These are phyloP conservation scores for Helicocarpus griseus DNA, from an alignment of 2,329 filamentous ascomycete species.

Conservation along the genomic window DNA sequence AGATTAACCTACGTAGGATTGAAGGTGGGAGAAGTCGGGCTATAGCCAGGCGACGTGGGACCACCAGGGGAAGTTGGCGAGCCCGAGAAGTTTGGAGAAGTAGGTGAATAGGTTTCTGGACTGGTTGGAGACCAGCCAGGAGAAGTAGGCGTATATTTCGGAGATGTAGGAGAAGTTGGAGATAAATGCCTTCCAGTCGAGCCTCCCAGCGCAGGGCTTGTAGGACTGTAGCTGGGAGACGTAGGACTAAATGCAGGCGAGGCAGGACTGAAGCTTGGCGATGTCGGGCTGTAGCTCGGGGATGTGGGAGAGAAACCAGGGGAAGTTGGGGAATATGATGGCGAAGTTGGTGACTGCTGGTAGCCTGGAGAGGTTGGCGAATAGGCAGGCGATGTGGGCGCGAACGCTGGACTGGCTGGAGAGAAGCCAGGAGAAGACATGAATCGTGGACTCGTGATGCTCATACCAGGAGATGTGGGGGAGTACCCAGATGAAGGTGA, in stretches of 20 bases:
- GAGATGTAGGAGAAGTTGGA: slow-evolving; percentile 40
- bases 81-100: slow-evolving; percentile 39
- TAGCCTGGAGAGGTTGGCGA: slow-evolving; percentile 33
- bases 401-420: slow-evolving; percentile 44
- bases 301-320: slow-evolving; percentile 50
- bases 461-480: slow-evolving; percentile 61
- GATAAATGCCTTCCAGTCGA: slow-evolving; percentile 30
- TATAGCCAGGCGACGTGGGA: slow-evolving; percentile 34
- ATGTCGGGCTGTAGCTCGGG: slow-evolving; percentile 52
- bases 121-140: slow-evolving; percentile 41
- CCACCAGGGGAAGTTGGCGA: slow-evolving; percentile 34
- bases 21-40: slow-evolving; percentile 35
- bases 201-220: slow-evolving; percentile 39
- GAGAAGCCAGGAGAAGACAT: slow-evolving; percentile 46
- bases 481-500: slow-evolving; percentile 58
- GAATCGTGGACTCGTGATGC: slow-evolving; percentile 47
- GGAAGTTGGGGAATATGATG: slow-evolving; percentile 44
- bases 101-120: slow-evolving; percentile 42
- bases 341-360: slow-evolving; percentile 57
- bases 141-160: slow-evolving; percentile 48
- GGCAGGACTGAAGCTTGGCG: slow-evolving; percentile 45
- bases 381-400: slow-evolving; percentile 56
- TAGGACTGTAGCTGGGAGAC: slow-evolving; percentile 49
- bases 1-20: slow-evolving; percentile 31
- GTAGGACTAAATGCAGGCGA: slow-evolving; percentile 47